Conservation (phyloP, 2,329 filamentous ascomycete species). For the Monosporascus sp. region DNA sequence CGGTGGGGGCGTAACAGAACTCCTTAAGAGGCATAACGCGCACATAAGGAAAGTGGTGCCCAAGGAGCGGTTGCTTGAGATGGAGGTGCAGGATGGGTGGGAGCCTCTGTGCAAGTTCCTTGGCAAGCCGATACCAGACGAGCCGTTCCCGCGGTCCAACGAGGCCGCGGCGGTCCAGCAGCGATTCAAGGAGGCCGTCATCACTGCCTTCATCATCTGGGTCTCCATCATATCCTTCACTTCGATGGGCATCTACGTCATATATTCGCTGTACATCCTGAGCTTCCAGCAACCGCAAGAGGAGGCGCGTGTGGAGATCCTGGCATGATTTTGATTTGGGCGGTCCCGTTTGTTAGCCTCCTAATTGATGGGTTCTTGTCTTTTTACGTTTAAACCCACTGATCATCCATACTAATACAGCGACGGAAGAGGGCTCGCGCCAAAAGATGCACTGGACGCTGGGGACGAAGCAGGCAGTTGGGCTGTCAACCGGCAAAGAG, state of each 20-base stretch:
- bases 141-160: constrained; percentile 23
- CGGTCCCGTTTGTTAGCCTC: too few relatives aligned
- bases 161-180: constrained; percentile 13
- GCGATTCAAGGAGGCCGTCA: constrained; percentile 3
- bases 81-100: constrained; percentile 21
- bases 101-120: constrained; percentile 23
- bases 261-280: constrained; percentile 1
- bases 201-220: constrained; percentile 4
- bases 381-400: too few relatives aligned
- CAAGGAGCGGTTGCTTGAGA: constrained; percentile 12
- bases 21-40: constrained; percentile 11
- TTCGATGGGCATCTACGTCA: constrained; percentile 3
- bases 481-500: too few relatives aligned
- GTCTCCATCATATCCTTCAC: constrained; percentile 3
- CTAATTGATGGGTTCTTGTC: too few relatives aligned
- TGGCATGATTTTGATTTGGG: not conserved
- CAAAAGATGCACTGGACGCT: too few relatives aligned
- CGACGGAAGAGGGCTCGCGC: too few relatives aligned
- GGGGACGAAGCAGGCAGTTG: too few relatives aligned
- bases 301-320: not conserved
- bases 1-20: not conserved
- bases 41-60: constrained; percentile 10
- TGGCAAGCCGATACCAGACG: constrained; percentile 17
- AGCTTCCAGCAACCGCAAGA: not conserved
- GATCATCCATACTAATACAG: too few relatives aligned